Conservation (phyloP, 257 asterid genomes). For the Paraleonurus japonicus region DNA sequence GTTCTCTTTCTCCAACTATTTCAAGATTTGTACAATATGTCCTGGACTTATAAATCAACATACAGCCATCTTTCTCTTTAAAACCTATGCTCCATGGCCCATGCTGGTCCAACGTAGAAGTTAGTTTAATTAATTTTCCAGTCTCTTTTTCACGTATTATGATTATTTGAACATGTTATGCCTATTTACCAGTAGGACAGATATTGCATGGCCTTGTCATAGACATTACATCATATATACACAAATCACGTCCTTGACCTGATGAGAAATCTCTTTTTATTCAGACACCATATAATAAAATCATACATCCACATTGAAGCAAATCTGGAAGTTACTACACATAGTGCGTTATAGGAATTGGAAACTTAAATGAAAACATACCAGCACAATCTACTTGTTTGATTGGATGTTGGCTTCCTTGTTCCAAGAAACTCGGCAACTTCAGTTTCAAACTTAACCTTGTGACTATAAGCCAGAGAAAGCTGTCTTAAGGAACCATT, state of each 20-base stretch:
- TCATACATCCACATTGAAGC: background rate
- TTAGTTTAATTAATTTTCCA: background rate
- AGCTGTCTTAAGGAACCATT: conserved; percentile 56
- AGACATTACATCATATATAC: background rate
- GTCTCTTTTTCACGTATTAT: background rate
- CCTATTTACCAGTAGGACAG: background rate
- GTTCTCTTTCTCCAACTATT: background rate
- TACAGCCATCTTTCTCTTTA: background rate
- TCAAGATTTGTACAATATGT: background rate
- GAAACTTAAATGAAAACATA: conserved; percentile 20
- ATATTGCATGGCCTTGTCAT: background rate
- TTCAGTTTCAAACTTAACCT: conserved; percentile 39
- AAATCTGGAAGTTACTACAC: background rate
- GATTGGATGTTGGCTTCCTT: conserved; percentile 46
- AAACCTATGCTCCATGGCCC: background rate
- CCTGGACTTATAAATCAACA: background rate
- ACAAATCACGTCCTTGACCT: background rate
- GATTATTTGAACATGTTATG: background rate
- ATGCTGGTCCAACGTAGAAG: background rate
- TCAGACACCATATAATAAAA: background rate
- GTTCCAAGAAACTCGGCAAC: conserved; percentile 38
- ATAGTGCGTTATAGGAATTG: background rate
- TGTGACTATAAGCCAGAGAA: conserved; percentile 39
- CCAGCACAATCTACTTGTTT: conserved; percentile 65
- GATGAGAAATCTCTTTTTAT: background rate